phyloP scores from a whole-genome alignment of 176 grass and related monocot species.

The Pharus latifolius region DNA sequence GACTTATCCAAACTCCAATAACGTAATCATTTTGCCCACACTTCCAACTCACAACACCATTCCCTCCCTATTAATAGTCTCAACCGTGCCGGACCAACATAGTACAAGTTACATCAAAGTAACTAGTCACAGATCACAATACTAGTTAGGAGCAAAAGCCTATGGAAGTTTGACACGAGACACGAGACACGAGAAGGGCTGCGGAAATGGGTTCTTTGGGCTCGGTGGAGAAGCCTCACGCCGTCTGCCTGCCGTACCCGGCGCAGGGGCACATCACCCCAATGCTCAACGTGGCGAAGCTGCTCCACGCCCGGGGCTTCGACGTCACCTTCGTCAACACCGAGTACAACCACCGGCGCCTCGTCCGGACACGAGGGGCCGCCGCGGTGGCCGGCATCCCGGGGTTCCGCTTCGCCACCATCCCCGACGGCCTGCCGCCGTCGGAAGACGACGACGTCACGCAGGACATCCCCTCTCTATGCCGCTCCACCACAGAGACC shows the following conservation, averaged over 20 bases:
- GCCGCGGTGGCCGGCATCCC: slow-evolving; percentile 25
- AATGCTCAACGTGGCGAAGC: slow-evolving; percentile 65
- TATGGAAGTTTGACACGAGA: neutral
- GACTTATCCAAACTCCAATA: neutral
- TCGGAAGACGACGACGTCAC: slow-evolving; percentile 45
- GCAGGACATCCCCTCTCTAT: slow-evolving; percentile 60
- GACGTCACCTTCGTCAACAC: slow-evolving; percentile 56
- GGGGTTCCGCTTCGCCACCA: slow-evolving; percentile 45
- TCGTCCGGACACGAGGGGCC: slow-evolving; percentile 26
- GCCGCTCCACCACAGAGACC: slow-evolving; percentile 40
- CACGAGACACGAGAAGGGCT: neutral
- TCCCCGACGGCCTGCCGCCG: slow-evolving; percentile 64
- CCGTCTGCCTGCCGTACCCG: slow-evolving; percentile 62
- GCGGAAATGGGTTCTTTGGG: slow-evolving; percentile 23
- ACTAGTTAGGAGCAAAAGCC: neutral
- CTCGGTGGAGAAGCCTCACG: slow-evolving; percentile 26
- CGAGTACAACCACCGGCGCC: slow-evolving; percentile 51
- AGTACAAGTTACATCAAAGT: neutral
- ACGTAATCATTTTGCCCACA: neutral
- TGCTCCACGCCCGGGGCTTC: slow-evolving; percentile 73
- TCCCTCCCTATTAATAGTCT: neutral
- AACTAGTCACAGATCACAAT: neutral
- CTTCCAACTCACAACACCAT: neutral
- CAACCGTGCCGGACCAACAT: neutral
- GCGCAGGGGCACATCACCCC: slow-evolving; percentile 74